Evolutionary conservation across 1,139 yeast species (phyloP), one percentile per base, ranked within the genome.

Genomic region (Saccharomyces hybrid): DNA sequence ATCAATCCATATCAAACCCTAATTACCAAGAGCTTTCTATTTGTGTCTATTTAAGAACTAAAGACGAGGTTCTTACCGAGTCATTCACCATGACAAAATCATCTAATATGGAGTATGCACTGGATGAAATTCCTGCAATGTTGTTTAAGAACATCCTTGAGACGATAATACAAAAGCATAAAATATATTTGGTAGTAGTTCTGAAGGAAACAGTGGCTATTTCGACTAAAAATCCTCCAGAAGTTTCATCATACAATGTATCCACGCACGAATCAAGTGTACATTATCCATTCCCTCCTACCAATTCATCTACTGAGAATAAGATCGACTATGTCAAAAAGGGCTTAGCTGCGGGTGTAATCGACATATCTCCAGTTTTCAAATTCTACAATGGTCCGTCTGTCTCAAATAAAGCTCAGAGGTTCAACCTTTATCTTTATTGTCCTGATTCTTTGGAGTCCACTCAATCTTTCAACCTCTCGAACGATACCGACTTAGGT

Each of bases 341-440:
- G 66, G 96, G 96, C 57, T 81, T 89, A 16, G 95, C 95, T 47
- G 91, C 91, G 3, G 96, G 96, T 69, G 95, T 86, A 16, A 82
- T 91, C 48, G 96, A 89, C 71, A 84, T 89, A 54, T 82, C 95
- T 7, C 79, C 96, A 63, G 80, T 88, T 47, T 88, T 89, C 66
- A 80, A 89, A 24, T 77, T 80, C 60, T 81, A 80, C 60, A 80
- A 79, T 56, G 88, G 87, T 47, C 78, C 84, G 38, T 73, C 82
- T 54, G 71, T 77, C 16, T 64, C 62, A 42, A 83, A 91, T 54
- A 81, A 83, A 67, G 74, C 88, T 0, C 89, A 84, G 66, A 86
- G 83, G 59, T 87, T 88, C 68, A 77, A 81, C 4, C 81, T 89
- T 60, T 82, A 85, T 64, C 73, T 89, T 66, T 89, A 79, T 67